Evolutionary conservation across 2,329 filamentous ascomycete species (phyloP).

Genomic region (Hymenoscyphus repandus): DNA sequence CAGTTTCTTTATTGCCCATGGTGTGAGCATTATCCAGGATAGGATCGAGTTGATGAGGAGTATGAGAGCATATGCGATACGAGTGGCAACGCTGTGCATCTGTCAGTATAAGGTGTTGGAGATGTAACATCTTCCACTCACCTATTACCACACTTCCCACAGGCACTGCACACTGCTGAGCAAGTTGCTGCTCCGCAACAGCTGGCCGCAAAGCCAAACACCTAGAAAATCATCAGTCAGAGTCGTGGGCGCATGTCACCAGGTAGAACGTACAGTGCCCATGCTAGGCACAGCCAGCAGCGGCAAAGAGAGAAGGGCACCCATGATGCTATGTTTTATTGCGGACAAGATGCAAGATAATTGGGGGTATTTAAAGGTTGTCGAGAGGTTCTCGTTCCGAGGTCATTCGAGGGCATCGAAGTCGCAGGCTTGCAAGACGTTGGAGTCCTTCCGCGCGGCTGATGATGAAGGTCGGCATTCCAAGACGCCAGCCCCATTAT

Average conservation of each 20-base stretch:
- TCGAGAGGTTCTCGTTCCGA: no score
- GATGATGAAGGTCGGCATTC: neutral
- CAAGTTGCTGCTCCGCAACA: slow-evolving; percentile 97
- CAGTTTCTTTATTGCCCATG: slow-evolving; percentile 95
- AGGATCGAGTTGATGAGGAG: slow-evolving; percentile 94
- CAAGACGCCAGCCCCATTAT: neutral
- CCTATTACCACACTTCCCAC: slow-evolving; percentile 96
- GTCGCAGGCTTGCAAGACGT: neutral
- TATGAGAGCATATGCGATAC: slow-evolving; percentile 92
- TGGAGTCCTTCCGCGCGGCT: neutral
- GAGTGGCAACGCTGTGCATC: slow-evolving; percentile 73
- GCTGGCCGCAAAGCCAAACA: slow-evolving; percentile 75
- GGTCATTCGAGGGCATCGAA: no score
- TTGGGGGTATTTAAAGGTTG: neutral
- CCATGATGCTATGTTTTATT: slow-evolving; percentile 54
- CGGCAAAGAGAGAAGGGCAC: slow-evolving; percentile 83
- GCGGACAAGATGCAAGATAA: neutral
- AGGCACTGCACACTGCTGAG: slow-evolving; percentile 90
- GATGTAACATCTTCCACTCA: slow-evolving; percentile 33
- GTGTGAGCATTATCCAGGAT: slow-evolving; percentile 98
- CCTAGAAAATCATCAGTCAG: slow-evolving; percentile 39
- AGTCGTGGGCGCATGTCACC: neutral
- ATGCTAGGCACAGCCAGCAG: slow-evolving; percentile 82
- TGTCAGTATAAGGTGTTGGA: no score
- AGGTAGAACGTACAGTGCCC: slow-evolving; percentile 63